Evolutionary conservation across 2,329 filamentous ascomycete genomes (phyloP).

Genomic region (Trichocomaceae sp.): DNA sequence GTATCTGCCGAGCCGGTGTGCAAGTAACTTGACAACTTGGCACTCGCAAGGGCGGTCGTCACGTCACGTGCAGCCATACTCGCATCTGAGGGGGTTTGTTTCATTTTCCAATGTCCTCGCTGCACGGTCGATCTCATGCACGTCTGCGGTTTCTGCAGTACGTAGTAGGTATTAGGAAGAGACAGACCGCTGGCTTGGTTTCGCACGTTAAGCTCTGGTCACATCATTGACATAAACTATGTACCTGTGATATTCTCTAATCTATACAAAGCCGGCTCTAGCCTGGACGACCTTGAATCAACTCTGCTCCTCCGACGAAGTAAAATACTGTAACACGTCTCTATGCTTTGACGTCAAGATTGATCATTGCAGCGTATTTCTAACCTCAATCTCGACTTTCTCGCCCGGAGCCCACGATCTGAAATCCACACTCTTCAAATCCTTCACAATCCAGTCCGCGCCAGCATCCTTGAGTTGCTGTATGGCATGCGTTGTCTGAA

Average conservation of each 20-base stretch:
- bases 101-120: neutral
- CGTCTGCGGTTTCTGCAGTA: neutral
- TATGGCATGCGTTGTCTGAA: slow-evolving; percentile 74
- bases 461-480: slow-evolving; percentile 65
- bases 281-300: neutral
- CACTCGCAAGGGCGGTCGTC: neutral
- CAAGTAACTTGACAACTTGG: too few relatives aligned
- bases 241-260: neutral
- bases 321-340: too few relatives aligned
- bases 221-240: neutral
- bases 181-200: neutral
- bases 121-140: neutral
- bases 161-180: neutral
- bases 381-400: slow-evolving; percentile 61
- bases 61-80: neutral
- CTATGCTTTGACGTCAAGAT: neutral
- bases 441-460: slow-evolving; percentile 82
- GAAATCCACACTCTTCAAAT: slow-evolving; percentile 67
- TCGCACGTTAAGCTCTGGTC: neutral
- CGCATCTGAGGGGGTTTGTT: neutral
- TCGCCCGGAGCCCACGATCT: slow-evolving; percentile 47
- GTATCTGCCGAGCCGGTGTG: too few relatives aligned
- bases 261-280: neutral
- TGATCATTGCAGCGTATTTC: slow-evolving; percentile 44
- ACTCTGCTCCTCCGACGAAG: too few relatives aligned